Percentiles rank a stretch among this genome's conserved stretches.
phyloP scores from a whole-genome alignment of 768 basidiomycete genomes.

The Boletus eberwhitei region DNA sequence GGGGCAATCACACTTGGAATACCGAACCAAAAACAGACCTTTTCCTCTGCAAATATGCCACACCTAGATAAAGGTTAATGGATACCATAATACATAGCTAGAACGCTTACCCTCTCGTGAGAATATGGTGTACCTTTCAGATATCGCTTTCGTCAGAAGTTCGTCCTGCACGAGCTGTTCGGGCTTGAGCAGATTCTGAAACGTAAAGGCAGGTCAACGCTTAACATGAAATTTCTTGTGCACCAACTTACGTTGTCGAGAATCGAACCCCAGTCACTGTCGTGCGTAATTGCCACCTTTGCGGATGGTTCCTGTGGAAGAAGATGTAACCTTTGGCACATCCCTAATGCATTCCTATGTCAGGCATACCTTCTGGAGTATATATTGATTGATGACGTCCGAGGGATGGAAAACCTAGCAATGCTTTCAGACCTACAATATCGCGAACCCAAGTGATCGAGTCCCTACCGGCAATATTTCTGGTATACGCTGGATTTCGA shows the following conservation, averaged over 20 bases:
- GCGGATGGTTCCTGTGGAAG: conserved; percentile 19
- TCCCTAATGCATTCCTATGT: background rate
- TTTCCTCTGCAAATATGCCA: conserved; percentile 16
- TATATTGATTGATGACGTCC: conserved; percentile 24
- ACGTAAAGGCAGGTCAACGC: background rate
- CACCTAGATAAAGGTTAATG: conserved; percentile 12
- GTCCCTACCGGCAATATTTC: conserved; percentile 17
- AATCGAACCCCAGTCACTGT: conserved; percentile 19
- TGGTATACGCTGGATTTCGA: conserved; percentile 17
- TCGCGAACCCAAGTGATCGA: background rate
- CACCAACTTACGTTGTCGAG: conserved; percentile 13
- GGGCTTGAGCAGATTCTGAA: conserved; percentile 9
- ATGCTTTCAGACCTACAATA: background rate
- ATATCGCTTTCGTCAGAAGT: conserved; percentile 8
- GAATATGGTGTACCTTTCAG: conserved; percentile 10
- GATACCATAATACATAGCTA: background rate
- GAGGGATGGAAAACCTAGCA: conserved; percentile 24
- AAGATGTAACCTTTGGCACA: background rate
- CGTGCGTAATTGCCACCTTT: conserved; percentile 25
- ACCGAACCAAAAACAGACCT: conserved; percentile 7
- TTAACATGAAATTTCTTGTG: background rate
- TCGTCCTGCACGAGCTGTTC: conserved; percentile 11
- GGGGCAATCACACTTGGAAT: background rate
- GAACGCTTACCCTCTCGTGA: conserved; percentile 9
- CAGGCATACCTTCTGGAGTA: conserved; percentile 17